Conservation (phyloP, 2,329 filamentous ascomycete species). For the Penicillium sp. region DNA sequence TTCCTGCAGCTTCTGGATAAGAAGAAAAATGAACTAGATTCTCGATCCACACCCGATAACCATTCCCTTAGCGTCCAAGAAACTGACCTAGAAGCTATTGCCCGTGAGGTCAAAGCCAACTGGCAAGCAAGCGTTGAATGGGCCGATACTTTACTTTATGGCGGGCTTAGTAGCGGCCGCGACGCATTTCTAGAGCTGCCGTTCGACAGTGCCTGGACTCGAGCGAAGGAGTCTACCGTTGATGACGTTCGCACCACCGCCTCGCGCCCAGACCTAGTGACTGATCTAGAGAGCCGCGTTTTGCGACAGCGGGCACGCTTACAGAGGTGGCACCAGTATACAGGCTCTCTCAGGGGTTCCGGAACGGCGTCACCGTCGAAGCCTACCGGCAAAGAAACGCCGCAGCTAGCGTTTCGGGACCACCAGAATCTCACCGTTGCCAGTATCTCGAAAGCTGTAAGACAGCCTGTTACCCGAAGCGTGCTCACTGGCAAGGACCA, state of each 20-base stretch:
- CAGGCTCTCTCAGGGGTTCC: constrained; percentile 40
- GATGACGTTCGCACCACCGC: constrained; percentile 43
- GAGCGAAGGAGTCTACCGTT: constrained; percentile 63
- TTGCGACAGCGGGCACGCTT: constrained; percentile 70
- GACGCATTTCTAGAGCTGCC: constrained; percentile 69
- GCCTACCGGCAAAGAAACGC: constrained; percentile 5
- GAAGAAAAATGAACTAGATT: constrained; percentile 63
- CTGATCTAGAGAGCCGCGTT: constrained; percentile 73
- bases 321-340: constrained; percentile 74
- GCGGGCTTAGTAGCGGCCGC: constrained; percentile 61
- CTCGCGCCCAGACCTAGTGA: constrained; percentile 52
- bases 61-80: constrained; percentile 41
- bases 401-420: constrained; percentile 39
- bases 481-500: constrained; percentile 34
- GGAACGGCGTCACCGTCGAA: constrained; percentile 7
- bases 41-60: constrained; percentile 33
- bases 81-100: constrained; percentile 41
- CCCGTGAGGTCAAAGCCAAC: constrained; percentile 65
- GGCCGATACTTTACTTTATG: constrained; percentile 72
- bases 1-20: constrained; percentile 68
- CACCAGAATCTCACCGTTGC: constrained; percentile 46
- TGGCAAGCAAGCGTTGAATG: constrained; percentile 81
- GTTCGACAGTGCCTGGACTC: constrained; percentile 74
- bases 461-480: constrained; percentile 31
- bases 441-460: constrained; percentile 42